Evolutionary conservation across 2,329 filamentous ascomycete species (phyloP).

Genomic region (Chaetomiaceae sp.): DNA sequence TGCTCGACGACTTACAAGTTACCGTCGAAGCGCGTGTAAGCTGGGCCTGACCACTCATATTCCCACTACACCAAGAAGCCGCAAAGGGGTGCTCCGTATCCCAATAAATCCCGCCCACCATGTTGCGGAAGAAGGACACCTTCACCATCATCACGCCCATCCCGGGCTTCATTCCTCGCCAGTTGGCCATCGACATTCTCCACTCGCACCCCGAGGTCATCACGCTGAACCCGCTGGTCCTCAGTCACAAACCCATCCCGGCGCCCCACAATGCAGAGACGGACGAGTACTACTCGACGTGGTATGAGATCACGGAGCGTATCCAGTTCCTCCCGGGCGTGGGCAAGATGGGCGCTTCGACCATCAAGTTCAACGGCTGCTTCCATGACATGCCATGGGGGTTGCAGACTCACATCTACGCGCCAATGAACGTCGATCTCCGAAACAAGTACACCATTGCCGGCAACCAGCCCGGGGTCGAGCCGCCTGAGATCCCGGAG

Average conservation of each 20-base stretch:
- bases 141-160: conserved; percentile 68
- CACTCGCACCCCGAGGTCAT: conserved; percentile 68
- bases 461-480: conserved; percentile 63
- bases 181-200: conserved; percentile 67
- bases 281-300: conserved; percentile 68
- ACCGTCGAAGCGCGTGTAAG: too few species aligned
- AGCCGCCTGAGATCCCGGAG: conserved; percentile 57
- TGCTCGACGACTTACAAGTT: too few species aligned
- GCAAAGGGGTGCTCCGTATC: background rate
- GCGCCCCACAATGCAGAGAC: conserved; percentile 62
- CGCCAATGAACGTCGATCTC: conserved; percentile 61
- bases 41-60: too few species aligned
- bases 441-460: conserved; percentile 64
- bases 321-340: conserved; percentile 64
- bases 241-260: conserved; percentile 57
- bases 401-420: conserved; percentile 66
- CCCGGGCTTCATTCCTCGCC: conserved; percentile 63
- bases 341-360: conserved; percentile 58
- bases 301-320: conserved; percentile 68
- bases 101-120: conserved; percentile 26
- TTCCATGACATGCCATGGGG: conserved; percentile 71
- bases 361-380: conserved; percentile 65
- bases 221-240: conserved; percentile 64
- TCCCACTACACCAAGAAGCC: background rate
- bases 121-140: conserved; percentile 58